Evolutionary conservation across 1,284 basidiomycete species (phyloP).

Genomic region (Lentinus polychrous): DNA sequence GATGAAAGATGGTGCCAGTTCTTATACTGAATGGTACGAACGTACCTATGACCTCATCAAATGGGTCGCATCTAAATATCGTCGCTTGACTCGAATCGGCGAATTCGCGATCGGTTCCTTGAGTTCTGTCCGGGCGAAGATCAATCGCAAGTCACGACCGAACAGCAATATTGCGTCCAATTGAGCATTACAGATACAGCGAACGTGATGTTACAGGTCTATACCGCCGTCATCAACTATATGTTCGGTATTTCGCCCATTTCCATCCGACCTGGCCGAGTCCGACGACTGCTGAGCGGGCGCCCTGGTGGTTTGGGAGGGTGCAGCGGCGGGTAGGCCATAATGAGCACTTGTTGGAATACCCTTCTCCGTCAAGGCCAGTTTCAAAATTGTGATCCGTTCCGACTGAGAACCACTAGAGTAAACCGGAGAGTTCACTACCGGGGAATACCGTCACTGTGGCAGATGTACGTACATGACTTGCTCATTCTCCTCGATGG

Average conservation of each 20-base stretch:
- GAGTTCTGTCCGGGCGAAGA: no score
- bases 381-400: conserved; percentile 55
- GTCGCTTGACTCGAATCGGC: no score
- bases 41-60: no score
- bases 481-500: conserved; percentile 44
- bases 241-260: not conserved
- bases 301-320: not conserved
- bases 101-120: no score
- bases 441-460: not conserved
- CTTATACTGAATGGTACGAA: no score
- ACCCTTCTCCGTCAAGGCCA: conserved; percentile 60
- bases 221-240: conserved; percentile 12
- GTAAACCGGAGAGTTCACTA: not conserved
- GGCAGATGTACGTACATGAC: conserved; percentile 38
- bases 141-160: no score
- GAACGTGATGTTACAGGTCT: conserved; percentile 9
- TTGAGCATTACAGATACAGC: no score
- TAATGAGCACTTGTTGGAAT: conserved; percentile 37
- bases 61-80: no score
- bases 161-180: no score
- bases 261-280: not conserved
- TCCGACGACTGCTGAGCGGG: conserved; percentile 2
- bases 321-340: conserved; percentile 19
- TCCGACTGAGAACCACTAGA: conserved; percentile 66
- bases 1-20: no score